Evolutionary conservation across 805 yeast genomes (phyloP), one percentile per base, ranked within the genome.

Genomic region (Teunomyces pallodes): DNA sequence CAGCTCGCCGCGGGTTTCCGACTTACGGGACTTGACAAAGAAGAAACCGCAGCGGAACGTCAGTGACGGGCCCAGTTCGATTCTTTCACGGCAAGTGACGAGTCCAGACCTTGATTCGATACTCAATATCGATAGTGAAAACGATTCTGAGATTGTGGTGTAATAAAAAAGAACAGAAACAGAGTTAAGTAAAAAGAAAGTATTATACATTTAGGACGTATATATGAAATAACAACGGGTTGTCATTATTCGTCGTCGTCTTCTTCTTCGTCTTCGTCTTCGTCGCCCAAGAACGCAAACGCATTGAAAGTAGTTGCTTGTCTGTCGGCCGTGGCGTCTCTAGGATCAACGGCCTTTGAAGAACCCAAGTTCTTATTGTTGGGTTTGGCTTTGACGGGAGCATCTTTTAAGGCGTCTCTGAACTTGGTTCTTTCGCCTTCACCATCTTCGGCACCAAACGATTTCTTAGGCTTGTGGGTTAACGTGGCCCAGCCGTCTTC

Each of bases 401-500:
- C 51, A 49, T 81, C 84, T 62, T 76, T 78, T 46, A 74, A 60
- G 49, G 73, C 61, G 52, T 77, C 80, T 59, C 76, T 70, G 57
- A 73, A 72, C 43, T 70, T 62, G 45, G 69, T 66, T 51, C 75
- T 75, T 50, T 79, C 83, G 26, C 74, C 81, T 26, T 56, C 70
- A 39, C 65, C 76, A 14, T 74, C 81, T 48, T 76, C 80, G 32
- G 70, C 67, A 56, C 81, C 82, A 49, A 79, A 75, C 10, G 77
- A 70, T 49, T 73, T 73, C 57, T 71, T 42, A 72, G 69, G 26
- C 39, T 42, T 42, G 74, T 72, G 46, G 45, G 75, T 69, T 53
- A 79, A 68, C 17, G 92, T 84, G 49, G 86, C 86, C 92, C 94
- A 87, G 41, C 95, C 95, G 53, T 87, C 92, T 49, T 83, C 86